phyloP scores from a whole-genome alignment of 176 grass and related monocot genomes.

The Aegilops umbellulata region DNA sequence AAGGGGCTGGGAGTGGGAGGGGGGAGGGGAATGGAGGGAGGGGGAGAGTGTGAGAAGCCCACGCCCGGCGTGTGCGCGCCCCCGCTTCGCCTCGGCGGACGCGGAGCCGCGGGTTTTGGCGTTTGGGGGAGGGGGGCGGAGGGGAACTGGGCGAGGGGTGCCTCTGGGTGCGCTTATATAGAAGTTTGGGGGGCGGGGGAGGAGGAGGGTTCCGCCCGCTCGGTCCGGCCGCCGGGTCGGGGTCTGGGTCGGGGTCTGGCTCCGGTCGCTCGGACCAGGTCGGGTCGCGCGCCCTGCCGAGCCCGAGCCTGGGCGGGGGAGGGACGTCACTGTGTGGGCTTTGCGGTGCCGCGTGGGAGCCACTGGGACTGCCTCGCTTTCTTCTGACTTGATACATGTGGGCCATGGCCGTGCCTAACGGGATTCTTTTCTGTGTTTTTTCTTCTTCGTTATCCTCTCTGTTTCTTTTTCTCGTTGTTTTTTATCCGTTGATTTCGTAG shows the following conservation, averaged over 20 bases:
- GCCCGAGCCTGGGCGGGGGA: neutral
- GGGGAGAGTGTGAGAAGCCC: conserved; percentile 13
- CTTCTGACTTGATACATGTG: neutral
- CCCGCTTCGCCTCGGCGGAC: conserved; percentile 37
- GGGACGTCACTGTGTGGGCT: neutral
- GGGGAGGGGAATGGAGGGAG: neutral
- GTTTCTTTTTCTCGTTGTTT: neutral
- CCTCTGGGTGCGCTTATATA: conserved; percentile 39
- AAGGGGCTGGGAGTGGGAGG: neutral
- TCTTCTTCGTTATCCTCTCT: neutral
- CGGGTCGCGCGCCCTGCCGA: neutral
- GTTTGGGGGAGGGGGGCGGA: neutral
- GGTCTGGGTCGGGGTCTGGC: neutral
- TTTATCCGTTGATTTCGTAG: neutral
- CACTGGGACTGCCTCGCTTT: neutral
- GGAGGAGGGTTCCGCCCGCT: conserved; percentile 32
- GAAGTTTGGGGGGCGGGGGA: neutral
- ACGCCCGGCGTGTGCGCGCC: conserved; percentile 3
- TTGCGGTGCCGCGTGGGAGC: neutral
- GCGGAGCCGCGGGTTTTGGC: conserved; percentile 37
- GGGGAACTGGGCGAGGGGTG: neutral
- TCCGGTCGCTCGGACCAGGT: conserved; percentile 23
- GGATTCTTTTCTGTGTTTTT: neutral
- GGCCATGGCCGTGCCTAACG: neutral
- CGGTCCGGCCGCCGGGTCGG: conserved; percentile 25